phyloP scores from a whole-genome alignment of 148 eudicot genomes.

The Rhododendron henanense region DNA sequence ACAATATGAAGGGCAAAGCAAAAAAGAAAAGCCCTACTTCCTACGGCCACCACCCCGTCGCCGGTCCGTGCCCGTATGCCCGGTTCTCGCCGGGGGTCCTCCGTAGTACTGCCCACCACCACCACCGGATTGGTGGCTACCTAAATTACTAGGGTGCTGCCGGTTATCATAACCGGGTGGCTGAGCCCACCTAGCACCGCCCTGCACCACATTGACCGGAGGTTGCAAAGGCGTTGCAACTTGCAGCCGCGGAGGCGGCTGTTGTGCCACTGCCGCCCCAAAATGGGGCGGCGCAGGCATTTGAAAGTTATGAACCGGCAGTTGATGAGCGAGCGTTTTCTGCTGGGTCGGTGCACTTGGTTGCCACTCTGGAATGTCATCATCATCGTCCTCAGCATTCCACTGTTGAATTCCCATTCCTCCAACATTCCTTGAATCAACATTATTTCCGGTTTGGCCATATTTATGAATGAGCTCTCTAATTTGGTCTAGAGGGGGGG shows the following conservation, averaged over 20 bases:
- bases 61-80: slow-evolving; percentile 24
- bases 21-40: slow-evolving; percentile 25
- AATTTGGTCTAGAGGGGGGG: slow-evolving; percentile 48
- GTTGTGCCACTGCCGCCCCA: background rate
- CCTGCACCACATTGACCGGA: slow-evolving; percentile 25
- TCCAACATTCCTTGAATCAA: slow-evolving; percentile 7
- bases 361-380: slow-evolving; percentile 88
- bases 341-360: slow-evolving; percentile 35
- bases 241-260: background rate
- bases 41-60: slow-evolving; percentile 23
- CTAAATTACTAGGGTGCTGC: slow-evolving; percentile 17
- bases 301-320: background rate
- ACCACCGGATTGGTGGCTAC: background rate
- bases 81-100: slow-evolving; percentile 7
- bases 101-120: slow-evolving; percentile 26
- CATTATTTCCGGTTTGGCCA: slow-evolving; percentile 46
- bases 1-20: slow-evolving; percentile 11
- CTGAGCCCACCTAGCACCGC: slow-evolving; percentile 37
- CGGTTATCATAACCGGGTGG: slow-evolving; percentile 4
- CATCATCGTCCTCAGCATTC: slow-evolving; percentile 85
- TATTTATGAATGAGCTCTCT: slow-evolving; percentile 76
- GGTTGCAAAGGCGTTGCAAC: slow-evolving; percentile 19
- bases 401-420: slow-evolving; percentile 39
- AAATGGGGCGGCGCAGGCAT: slow-evolving; percentile 20
- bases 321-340: background rate